Base-by-base conservation (phyloP, 805 yeast genomes). In the Starmera caribaea region DNA sequence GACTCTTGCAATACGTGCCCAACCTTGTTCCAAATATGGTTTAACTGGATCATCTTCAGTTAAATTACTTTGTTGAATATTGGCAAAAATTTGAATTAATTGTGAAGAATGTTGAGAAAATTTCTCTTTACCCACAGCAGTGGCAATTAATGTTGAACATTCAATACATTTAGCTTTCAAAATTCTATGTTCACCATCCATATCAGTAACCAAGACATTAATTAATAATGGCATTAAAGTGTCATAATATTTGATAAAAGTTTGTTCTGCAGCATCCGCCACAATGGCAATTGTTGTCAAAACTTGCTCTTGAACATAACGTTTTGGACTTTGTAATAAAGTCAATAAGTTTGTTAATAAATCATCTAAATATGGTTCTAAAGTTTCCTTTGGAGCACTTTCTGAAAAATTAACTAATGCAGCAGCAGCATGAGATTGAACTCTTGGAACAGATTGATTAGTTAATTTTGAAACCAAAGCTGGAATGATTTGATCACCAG, bases 381-480 rank as follows among this genome's bases (percentile, higher is more conserved):
- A 66, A 10, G 80, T 76, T 45, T 84, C 95, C 54, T 86, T 83
- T 6, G 85, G 66, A 2, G 97, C 96, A 46, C 83, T 87, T 62
- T 92, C 98, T 32, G 90, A 77, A 58, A 92, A 92, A 59, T 92
- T 92, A 35, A 92, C 97, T 52, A 90, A 69, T 0, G 98, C 98
- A 38, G 98, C 98, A 34, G 98, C 97, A 14, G 97, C 97, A 57
- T 92, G 98, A 0, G 96, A 86, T 65, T 90, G 97, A 17, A 92
- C 98, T 54, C 97, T 71, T 38, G 94, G 90, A 41, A 81, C 89
- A 37, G 87, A 76, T 46, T 73, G 73, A 45, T 72, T 69, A 3
- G 81, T 78, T 38, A 92, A 71, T 67, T 76, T 86, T 11, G 94
- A 78, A 40, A 92, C 84, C 47, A 92, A 70, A 2, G 94, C 92